Evolutionary conservation across 371 early-diverging fungal genomes (phyloP).

Genomic region (Mortierella sp.): DNA sequence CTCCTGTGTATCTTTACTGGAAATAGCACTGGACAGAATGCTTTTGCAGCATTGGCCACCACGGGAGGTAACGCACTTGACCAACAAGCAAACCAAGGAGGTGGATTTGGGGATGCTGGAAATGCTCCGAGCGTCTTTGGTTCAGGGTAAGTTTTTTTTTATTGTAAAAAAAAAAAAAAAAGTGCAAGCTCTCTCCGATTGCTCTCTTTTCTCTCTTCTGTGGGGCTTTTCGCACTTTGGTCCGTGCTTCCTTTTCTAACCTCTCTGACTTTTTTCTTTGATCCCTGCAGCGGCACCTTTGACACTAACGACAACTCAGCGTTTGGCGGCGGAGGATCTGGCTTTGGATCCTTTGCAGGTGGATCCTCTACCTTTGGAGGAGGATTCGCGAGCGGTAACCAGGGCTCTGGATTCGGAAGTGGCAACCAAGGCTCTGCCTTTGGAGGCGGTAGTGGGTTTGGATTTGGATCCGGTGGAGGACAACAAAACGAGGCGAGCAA

Average conservation of each 20-base stretch:
- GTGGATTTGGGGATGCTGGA: conserved; percentile 15
- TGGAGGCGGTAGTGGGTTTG: conserved; percentile 8
- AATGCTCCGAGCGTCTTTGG: not conserved
- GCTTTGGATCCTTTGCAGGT: conserved; percentile 7
- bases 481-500: not conserved
- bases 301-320: not conserved
- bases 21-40: conserved; percentile 33
- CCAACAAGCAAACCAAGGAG: conserved; percentile 22
- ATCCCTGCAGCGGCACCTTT: conserved; percentile 16
- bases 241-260: not conserved
- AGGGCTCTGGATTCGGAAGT: conserved; percentile 8
- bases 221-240: too few relatives aligned
- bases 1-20: not conserved
- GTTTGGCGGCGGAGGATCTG: conserved; percentile 5
- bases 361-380: conserved; percentile 27
- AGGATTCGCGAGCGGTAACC: conserved; percentile 13
- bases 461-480: conserved; percentile 4
- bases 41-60: conserved; percentile 38
- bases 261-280: not conserved
- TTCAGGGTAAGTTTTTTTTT: not conserved
- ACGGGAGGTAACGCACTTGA: conserved; percentile 32
- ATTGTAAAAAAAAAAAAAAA: not conserved
- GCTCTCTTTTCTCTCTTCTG: too few relatives aligned
- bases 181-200: too few relatives aligned
- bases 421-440: not conserved